These are phyloP conservation scores for Plantago ovata DNA, from an alignment of 257 asterid genomes.

Conservation along the genomic window DNA sequence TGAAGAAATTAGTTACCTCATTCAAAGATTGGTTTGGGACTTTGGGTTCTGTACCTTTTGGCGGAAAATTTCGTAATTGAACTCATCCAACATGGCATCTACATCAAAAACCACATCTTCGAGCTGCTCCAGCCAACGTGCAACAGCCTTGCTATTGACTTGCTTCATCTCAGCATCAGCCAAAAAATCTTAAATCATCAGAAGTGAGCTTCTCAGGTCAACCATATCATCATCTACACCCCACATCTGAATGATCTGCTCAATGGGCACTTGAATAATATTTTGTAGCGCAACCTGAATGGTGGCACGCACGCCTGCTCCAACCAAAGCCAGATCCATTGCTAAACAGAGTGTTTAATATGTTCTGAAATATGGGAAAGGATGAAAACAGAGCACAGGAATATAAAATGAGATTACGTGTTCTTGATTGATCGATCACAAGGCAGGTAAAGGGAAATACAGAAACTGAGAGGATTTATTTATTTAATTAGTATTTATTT, in stretches of 20 bases:
- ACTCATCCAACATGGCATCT: conserved; percentile 15
- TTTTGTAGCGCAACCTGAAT: conserved; percentile 1
- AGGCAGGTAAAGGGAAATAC: no score
- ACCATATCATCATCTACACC: no score
- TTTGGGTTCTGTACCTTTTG: background rate
- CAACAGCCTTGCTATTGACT: background rate
- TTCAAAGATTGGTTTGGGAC: background rate
- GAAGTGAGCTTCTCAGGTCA: no score
- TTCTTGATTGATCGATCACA: no score
- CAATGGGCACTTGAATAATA: no score
- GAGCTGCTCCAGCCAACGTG: conserved; percentile 21
- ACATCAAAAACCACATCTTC: conserved; percentile 12
- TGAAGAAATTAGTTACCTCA: background rate
- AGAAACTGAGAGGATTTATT: no score
- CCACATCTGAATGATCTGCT: no score
- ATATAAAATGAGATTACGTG: no score
- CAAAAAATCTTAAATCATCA: conserved; percentile 11
- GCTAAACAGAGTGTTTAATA: no score
- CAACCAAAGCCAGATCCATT: conserved; percentile 8
- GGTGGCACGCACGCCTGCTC: conserved; percentile 5
- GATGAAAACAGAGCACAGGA: no score
- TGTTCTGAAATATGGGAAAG: no score
- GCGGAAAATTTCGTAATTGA: conserved; percentile 13
- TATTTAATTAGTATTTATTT: no score
- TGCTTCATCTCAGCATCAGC: conserved; percentile 19